Evolutionary conservation across 805 yeast genomes (phyloP).

Genomic region (Alloascoidea hylecoeti): DNA sequence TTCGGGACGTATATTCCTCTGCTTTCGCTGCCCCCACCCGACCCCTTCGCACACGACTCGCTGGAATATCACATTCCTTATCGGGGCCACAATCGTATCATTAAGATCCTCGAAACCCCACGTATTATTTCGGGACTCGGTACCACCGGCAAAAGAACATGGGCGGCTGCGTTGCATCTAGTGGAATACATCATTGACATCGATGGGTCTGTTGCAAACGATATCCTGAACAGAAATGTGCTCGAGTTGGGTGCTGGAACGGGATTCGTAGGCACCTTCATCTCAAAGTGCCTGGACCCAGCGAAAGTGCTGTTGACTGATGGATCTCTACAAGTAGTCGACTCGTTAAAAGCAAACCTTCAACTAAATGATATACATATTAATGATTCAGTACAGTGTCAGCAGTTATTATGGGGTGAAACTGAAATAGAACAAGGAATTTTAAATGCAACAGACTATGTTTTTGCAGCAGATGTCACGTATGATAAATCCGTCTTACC

Average conservation of each 20-base stretch:
- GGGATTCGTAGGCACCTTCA: constrained; percentile 52
- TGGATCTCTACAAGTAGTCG: not conserved
- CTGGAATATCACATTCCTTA: too few species aligned
- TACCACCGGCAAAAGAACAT: constrained; percentile 80
- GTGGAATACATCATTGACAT: too few species aligned
- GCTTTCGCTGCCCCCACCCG: not conserved
- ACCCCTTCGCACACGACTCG: not conserved
- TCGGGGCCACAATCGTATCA: not conserved
- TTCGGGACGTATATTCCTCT: not conserved
- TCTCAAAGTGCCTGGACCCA: constrained; percentile 6
- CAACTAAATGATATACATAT: not conserved
- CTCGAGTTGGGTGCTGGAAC: constrained; percentile 87
- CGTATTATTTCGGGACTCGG: constrained; percentile 21
- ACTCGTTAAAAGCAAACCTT: not conserved
- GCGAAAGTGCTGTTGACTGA: not conserved
- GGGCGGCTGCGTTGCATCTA: constrained; percentile 81
- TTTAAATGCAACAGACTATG: not conserved
- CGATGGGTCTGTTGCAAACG: constrained; percentile 21
- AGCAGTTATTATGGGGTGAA: constrained; percentile 1
- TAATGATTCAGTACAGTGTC: not conserved
- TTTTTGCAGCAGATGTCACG: not conserved
- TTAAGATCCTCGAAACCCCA: not conserved
- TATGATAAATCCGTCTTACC: not conserved
- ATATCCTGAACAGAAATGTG: constrained; percentile 17
- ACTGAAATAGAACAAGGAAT: too few species aligned